These are phyloP conservation scores for Arthrobotrys entomopaga DNA, from an alignment of 2,329 filamentous ascomycete genomes.

Conservation along the genomic window DNA sequence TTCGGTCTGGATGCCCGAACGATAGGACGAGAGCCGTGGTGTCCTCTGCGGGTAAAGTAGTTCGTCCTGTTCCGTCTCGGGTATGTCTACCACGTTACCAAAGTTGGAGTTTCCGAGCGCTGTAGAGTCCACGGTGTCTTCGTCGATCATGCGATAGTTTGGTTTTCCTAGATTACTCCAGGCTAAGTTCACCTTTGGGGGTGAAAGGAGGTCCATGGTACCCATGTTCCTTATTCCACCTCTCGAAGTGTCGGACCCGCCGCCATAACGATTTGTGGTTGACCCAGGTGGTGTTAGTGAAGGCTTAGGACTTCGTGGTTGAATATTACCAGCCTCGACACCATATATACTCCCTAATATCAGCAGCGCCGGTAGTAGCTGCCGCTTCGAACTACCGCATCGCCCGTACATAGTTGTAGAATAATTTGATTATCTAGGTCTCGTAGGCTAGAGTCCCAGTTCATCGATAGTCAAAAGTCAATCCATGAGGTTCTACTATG, in stretches of 20 bases:
- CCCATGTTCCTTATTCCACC: not conserved
- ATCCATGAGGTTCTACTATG: too few species aligned
- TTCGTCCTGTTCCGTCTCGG: slow-evolving; percentile 34
- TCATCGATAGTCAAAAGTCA: too few species aligned
- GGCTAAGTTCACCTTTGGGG: not conserved
- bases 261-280: not conserved
- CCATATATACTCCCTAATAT: not conserved
- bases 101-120: not conserved
- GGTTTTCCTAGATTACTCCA: slow-evolving; percentile 9
- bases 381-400: not conserved
- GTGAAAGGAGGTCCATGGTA: slow-evolving; percentile 1
- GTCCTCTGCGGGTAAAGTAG: slow-evolving; percentile 1
- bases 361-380: not conserved
- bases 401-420: not conserved
- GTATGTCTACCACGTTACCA: not conserved
- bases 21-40: not conserved
- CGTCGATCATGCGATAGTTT: not conserved
- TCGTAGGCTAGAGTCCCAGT: too few species aligned
- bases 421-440: not conserved
- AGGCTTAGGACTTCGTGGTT: slow-evolving; percentile 22
- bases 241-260: not conserved
- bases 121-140: slow-evolving; percentile 1
- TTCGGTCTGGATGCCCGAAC: not conserved
- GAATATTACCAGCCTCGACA: slow-evolving; percentile 4
- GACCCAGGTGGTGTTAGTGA: not conserved